A percentile compares a stretch with the other conserved stretches of the same genome.
Conservation (phyloP, 352 stramenopile genomes). For the Pythium periplocum region DNA sequence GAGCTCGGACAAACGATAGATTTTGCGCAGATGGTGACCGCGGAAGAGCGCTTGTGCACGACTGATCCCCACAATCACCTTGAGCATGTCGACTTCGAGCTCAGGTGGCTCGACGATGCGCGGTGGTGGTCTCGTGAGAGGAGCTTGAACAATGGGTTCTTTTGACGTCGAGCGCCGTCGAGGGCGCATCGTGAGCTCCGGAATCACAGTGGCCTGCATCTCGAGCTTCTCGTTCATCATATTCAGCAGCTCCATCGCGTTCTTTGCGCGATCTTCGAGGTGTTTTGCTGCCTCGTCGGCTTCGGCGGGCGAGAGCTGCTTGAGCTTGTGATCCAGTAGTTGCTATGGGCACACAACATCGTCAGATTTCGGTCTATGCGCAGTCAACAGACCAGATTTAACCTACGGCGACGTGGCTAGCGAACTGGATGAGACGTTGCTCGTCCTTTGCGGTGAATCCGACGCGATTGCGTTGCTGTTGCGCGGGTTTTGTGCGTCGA, state of each 20-base stretch:
- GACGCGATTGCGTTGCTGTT: conserved; percentile 6
- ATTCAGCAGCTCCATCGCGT: conserved; percentile 50
- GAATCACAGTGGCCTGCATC: conserved; percentile 7
- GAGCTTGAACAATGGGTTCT: neutral
- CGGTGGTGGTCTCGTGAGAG: neutral
- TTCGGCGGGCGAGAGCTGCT: conserved; percentile 24
- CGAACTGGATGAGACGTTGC: conserved; percentile 58
- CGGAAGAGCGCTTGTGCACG: conserved; percentile 21
- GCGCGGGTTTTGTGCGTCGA: conserved; percentile 23
- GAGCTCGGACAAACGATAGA: conserved; percentile 17
- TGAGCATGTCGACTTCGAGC: conserved; percentile 14
- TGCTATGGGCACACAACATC: conserved; percentile 19
- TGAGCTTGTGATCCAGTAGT: conserved; percentile 44
- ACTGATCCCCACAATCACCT: conserved; percentile 20
- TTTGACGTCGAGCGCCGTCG: neutral
- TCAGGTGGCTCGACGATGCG: no score
- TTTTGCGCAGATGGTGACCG: conserved; percentile 19
- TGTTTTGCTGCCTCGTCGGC: conserved; percentile 26
- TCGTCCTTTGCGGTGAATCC: conserved; percentile 61
- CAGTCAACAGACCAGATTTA: neutral
- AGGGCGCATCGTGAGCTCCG: conserved; percentile 1
- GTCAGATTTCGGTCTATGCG: neutral
- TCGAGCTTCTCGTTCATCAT: conserved; percentile 45
- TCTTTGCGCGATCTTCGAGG: conserved; percentile 37
- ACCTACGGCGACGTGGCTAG: conserved; percentile 42